Conservation (phyloP, 2,329 filamentous ascomycete genomes). For the Pseudogymnoascus sp. region DNA sequence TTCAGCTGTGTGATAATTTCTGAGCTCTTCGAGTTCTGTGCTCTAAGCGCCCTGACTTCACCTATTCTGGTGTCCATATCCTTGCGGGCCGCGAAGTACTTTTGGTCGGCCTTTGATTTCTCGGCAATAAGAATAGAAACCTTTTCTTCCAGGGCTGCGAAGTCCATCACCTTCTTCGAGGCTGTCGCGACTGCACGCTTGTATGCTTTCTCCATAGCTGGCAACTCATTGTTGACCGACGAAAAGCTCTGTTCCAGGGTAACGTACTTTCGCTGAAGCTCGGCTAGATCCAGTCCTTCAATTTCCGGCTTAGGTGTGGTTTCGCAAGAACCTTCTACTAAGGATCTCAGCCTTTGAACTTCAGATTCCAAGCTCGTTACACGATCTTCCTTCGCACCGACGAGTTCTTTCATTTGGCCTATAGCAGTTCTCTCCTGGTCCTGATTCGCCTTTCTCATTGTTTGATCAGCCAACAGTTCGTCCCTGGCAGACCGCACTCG, state of each 20-base stretch:
- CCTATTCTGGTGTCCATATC: conserved; percentile 77
- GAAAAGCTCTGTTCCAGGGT: conserved; percentile 72
- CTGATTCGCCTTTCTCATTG: conserved; percentile 68
- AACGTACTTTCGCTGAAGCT: conserved; percentile 63
- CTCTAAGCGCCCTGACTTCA: conserved; percentile 69
- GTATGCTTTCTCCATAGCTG: conserved; percentile 83
- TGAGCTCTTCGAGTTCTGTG: conserved; percentile 80
- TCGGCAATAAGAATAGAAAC: conserved; percentile 67
- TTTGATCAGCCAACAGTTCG: conserved; percentile 73
- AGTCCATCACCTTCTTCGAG: conserved; percentile 77
- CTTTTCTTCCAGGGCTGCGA: conserved; percentile 67
- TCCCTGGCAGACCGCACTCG: conserved; percentile 78
- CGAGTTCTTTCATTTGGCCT: conserved; percentile 70
- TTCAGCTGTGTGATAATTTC: conserved; percentile 93
- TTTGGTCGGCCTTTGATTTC: conserved; percentile 94
- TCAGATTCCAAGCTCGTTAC: conserved; percentile 79
- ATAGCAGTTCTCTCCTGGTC: conserved; percentile 64
- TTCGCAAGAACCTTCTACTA: conserved; percentile 38
- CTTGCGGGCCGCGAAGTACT: conserved; percentile 94
- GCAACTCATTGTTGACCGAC: conserved; percentile 78
- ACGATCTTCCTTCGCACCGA: conserved; percentile 68
- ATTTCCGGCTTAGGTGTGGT: conserved; percentile 38
- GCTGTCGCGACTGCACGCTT: conserved; percentile 80
- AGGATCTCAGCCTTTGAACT: conserved; percentile 58
- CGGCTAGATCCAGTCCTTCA: conserved; percentile 56